Conservation (phyloP, 2,329 filamentous ascomycete genomes). For the Fusarium domesticum region DNA sequence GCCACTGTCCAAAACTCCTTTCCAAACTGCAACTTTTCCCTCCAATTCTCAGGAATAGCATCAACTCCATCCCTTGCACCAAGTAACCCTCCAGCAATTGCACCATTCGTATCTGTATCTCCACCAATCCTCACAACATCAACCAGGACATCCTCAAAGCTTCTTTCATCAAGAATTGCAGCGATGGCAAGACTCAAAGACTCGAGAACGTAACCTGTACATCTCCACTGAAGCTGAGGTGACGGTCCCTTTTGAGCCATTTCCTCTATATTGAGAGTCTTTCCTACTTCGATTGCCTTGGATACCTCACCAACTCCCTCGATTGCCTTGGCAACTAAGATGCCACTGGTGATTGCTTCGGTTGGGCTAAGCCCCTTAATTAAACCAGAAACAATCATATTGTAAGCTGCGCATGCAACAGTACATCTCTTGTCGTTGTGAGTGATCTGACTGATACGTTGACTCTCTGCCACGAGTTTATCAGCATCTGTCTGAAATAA, state of each 20-base stretch:
- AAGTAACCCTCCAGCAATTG: slow-evolving; percentile 44
- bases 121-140: slow-evolving; percentile 44
- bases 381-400: slow-evolving; percentile 35
- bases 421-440: slow-evolving; percentile 39
- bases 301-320: slow-evolving; percentile 24
- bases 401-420: slow-evolving; percentile 40
- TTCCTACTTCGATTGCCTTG: slow-evolving; percentile 30
- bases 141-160: slow-evolving; percentile 43
- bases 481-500: slow-evolving; percentile 35
- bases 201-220: slow-evolving; percentile 43
- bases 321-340: slow-evolving; percentile 19
- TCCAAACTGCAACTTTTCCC: slow-evolving; percentile 38
- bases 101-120: slow-evolving; percentile 48
- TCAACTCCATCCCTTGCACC: slow-evolving; percentile 44
- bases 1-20: slow-evolving; percentile 34
- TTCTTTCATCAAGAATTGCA: slow-evolving; percentile 39
- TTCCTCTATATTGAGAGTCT: slow-evolving; percentile 20
- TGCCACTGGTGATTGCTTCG: slow-evolving; percentile 32
- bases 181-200: slow-evolving; percentile 41
- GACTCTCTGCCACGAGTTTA: slow-evolving; percentile 31
- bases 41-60: slow-evolving; percentile 42
- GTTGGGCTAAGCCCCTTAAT: slow-evolving; percentile 23
- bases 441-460: slow-evolving; percentile 39
- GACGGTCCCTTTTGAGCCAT: slow-evolving; percentile 35
- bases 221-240: slow-evolving; percentile 27